Base-by-base conservation (phyloP, 164 flowering plant genomes). In the Protea cynaroides region DNA sequence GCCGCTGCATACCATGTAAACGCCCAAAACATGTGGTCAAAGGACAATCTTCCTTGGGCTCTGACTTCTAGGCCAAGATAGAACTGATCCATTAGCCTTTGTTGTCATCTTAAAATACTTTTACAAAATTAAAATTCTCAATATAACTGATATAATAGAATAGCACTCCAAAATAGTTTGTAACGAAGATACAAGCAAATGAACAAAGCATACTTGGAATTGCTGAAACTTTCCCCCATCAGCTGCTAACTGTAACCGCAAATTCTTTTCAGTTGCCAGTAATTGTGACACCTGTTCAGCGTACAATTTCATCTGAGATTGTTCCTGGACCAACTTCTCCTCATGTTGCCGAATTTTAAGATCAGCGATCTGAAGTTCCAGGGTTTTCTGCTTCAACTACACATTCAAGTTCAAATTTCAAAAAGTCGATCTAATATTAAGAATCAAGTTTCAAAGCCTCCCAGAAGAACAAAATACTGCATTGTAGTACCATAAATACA, bases 171-270 rank as follows among this genome's bases (percentile, higher is more conserved):
- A 29, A 29, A 5, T 2, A 29, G 34, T 54, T 34, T 25, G 25
- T 19, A 18, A 25, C 37, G 40, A 56, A 44, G 9, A 54, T 36
- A 47, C 14, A 52, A 34, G 17, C 46, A 18, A 52, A 14, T 17
- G 38, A 63, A 69, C n/a, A 56, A 44, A 72, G 36, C 40, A 51
- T 58, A 90, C 98, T 85, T 90, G 98, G 71, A 93, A 90, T 63
- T 93, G 98, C 68, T 90, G 94, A 69, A 93, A 93, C 59, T 89
- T 93, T 76, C 90, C 98, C 64, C 96, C 97, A 82, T 93, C 97
- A 56, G 94, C 84, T 59, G 87, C 80, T 70, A 89, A 74, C 74
- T 90, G 97, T 63, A 79, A 56, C 17, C 96, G 93, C 80, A 90
- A 76, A 77, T 76, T 87, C 76, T 90, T 93, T 73, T 93, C 98